phyloP scores from a whole-genome alignment of 768 basidiomycete genomes.

The Kwoniella sp. region DNA sequence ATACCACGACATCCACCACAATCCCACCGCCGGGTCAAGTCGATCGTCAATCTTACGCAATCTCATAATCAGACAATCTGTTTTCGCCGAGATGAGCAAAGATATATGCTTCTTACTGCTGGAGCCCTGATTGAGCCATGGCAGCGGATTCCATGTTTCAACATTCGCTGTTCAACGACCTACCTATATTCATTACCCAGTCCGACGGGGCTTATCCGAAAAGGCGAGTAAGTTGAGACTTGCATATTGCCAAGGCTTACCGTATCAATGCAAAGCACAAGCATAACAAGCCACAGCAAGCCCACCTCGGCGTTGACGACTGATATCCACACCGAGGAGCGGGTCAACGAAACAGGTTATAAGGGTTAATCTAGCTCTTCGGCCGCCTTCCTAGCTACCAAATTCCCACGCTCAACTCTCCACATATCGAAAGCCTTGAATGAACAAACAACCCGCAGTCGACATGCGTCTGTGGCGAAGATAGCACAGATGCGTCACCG shows the following conservation, averaged over 20 bases:
- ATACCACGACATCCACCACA: neutral
- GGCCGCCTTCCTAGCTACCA: neutral
- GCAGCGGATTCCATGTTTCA: too few species aligned
- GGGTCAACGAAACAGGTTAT: neutral
- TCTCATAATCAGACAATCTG: neutral
- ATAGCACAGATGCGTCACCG: neutral
- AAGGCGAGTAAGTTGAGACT: neutral
- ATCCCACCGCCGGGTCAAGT: neutral
- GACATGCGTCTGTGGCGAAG: too few species aligned
- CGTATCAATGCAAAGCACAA: too few species aligned
- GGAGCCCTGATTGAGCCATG: neutral
- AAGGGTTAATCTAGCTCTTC: neutral
- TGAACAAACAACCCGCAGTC: too few species aligned
- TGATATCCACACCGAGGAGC: neutral
- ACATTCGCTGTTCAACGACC: too few species aligned
- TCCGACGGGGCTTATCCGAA: neutral
- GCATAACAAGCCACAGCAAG: neutral
- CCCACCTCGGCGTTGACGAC: neutral
- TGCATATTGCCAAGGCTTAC: too few species aligned
- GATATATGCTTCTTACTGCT: neutral
- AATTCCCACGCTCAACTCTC: neutral
- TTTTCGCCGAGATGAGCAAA: conserved; percentile 2
- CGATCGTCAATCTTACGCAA: neutral
- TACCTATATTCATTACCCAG: too few species aligned
- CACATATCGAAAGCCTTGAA: neutral